phyloP scores from a whole-genome alignment of 1,139 yeast genomes.

The Hansenula sp. region DNA sequence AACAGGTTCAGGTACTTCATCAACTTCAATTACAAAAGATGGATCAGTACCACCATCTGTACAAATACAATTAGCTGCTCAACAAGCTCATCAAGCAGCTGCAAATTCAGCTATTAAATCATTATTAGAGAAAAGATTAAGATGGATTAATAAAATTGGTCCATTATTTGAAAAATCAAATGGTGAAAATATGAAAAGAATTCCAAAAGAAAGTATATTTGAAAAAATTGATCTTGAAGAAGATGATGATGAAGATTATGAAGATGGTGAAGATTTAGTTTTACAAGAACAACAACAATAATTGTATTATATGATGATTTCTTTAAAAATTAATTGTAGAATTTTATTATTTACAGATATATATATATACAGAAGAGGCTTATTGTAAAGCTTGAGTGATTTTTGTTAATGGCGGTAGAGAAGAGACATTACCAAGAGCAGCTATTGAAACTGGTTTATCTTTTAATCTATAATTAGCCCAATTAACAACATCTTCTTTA shows the following conservation, averaged over 20 bases:
- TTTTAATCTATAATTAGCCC: conserved; percentile 83
- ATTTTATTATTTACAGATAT: too few relatives aligned
- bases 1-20: conserved; percentile 18
- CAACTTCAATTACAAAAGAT: neutral
- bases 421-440: conserved; percentile 75
- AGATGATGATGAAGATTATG: conserved; percentile 36
- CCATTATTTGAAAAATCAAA: conserved; percentile 60
- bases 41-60: conserved; percentile 18
- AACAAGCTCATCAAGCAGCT: conserved; percentile 42
- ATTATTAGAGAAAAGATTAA: conserved; percentile 73
- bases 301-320: too few relatives aligned
- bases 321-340: too few relatives aligned
- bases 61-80: conserved; percentile 29
- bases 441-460: conserved; percentile 84
- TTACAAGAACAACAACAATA: conserved; percentile 15
- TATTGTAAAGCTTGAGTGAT: conserved; percentile 9
- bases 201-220: conserved; percentile 63
- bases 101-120: conserved; percentile 77
- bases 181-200: conserved; percentile 67
- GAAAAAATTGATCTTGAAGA: conserved; percentile 51
- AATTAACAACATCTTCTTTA: conserved; percentile 72
- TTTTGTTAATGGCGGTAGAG: conserved; percentile 27
- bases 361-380: neutral
- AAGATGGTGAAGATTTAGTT: conserved; percentile 24
- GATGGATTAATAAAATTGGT: conserved; percentile 91